Percentiles rank a stretch among this genome's conserved stretches.
phyloP scores from a whole-genome alignment of 108 stramenopile species.

The Cyclotella cryptica region DNA sequence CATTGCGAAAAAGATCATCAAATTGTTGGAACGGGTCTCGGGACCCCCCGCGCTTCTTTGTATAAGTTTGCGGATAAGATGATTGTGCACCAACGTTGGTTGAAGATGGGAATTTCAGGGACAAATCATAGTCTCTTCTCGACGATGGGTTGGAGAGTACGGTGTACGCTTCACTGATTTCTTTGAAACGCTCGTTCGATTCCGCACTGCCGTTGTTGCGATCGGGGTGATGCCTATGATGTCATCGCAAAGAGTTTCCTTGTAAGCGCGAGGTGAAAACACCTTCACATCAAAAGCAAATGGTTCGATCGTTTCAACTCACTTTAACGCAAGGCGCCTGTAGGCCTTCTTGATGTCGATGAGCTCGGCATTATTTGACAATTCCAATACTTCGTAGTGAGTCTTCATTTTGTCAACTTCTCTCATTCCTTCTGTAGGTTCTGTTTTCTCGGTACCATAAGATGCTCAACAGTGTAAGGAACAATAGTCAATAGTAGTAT shows the following conservation, averaged over 20 bases:
- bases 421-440: too few species aligned
- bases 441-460: too few species aligned
- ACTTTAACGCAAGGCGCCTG: constrained; percentile 61
- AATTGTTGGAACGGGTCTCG: constrained; percentile 71
- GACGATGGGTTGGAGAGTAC: constrained; percentile 52
- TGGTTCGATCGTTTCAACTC: neutral
- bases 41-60: neutral
- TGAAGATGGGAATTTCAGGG: constrained; percentile 42
- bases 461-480: too few species aligned
- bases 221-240: constrained; percentile 54
- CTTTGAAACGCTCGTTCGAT: constrained; percentile 55
- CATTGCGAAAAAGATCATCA: constrained; percentile 72
- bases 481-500: too few species aligned
- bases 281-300: too few species aligned
- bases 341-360: constrained; percentile 91
- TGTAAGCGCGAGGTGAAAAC: too few species aligned
- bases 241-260: neutral
- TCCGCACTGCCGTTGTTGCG: constrained; percentile 47
- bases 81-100: constrained; percentile 21
- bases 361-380: constrained; percentile 66
- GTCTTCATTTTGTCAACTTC: constrained; percentile 23
- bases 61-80: neutral
- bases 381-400: constrained; percentile 81
- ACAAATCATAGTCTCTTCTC: constrained; percentile 59
- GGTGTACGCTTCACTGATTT: constrained; percentile 65